Base-by-base conservation (phyloP, 441 rosid species). In the Populus hybrid region DNA sequence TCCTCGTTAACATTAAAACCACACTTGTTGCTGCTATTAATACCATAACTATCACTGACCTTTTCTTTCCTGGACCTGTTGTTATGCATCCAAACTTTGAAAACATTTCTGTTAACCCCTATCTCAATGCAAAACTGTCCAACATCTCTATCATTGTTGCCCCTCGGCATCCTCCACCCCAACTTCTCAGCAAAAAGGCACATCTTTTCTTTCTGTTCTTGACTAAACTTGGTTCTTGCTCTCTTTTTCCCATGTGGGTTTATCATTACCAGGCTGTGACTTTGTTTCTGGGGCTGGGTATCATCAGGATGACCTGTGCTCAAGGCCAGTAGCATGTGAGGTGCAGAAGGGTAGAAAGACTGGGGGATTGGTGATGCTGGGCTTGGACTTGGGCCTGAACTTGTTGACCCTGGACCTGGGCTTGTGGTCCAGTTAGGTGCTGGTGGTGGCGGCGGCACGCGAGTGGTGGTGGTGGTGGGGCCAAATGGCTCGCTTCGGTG, bases 61-160 rank as follows among this genome's bases (percentile, higher is more conserved):
- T 82, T 89, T 20, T 84, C 87, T 36, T 76, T 78, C 73, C 76
- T 80, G 54, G 80, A 81, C 86, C 87, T 91, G 85, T 91, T 84
- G 76, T 91, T 91, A 68, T 87, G 92, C 88, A 91, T 89, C 95
- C 95, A 91, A 0, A 91, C 92, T 79, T 88, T 89, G 77, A 91
- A 78, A 4, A 90, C 92, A 2, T 83, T 85, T 68, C 91, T 84
- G 46, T 76, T 73, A 1, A 91, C 87, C 38, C 92, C 91, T 20
- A 85, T 77, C 64, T 86, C 91, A 21, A 57, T 32, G 78, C 95
- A 91, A 50, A 89, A 86, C 67, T 70, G 78, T 70, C 76, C 78
- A 70, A 87, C 75, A 32, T 68, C 59, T 35, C 74, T 85, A 35
- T 87, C 92, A 24, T 86, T 89, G 10, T 54, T 75, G 4, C 77